Evolutionary conservation across 1,284 basidiomycete genomes (phyloP).

Genomic region (Entoloma clypeatum): DNA sequence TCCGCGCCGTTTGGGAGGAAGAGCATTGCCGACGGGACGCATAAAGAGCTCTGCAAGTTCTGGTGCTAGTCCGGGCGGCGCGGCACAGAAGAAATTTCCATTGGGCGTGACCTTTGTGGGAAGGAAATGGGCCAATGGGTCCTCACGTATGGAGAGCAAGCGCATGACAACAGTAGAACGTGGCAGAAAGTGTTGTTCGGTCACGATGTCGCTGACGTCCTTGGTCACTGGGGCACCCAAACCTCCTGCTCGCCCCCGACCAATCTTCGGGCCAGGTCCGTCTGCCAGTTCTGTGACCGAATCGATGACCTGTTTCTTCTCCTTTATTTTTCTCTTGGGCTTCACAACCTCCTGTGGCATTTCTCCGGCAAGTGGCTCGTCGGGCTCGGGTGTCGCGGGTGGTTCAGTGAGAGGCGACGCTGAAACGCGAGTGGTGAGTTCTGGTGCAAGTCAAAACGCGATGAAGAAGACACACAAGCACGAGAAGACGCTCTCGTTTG

Average conservation of each 20-base stretch:
- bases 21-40: slow-evolving; percentile 57
- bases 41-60: slow-evolving; percentile 82
- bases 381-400: slow-evolving; percentile 66
- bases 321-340: slow-evolving; percentile 52
- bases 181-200: slow-evolving; percentile 79
- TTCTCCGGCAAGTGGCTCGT: slow-evolving; percentile 22
- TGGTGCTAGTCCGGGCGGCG: slow-evolving; percentile 75
- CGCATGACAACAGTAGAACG: slow-evolving; percentile 79
- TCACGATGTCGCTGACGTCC: slow-evolving; percentile 74
- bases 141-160: slow-evolving; percentile 78
- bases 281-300: slow-evolving; percentile 80
- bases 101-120: slow-evolving; percentile 71
- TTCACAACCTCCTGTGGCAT: slow-evolving; percentile 32
- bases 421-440: slow-evolving; percentile 26
- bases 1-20: slow-evolving; percentile 51
- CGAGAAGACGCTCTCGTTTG: slow-evolving; percentile 60
- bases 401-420: slow-evolving; percentile 72
- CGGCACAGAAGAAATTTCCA: slow-evolving; percentile 76
- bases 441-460: neutral
- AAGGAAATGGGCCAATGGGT: slow-evolving; percentile 82
- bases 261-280: slow-evolving; percentile 53
- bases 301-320: slow-evolving; percentile 81
- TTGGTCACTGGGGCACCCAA: slow-evolving; percentile 54
- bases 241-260: slow-evolving; percentile 51
- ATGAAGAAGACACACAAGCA: slow-evolving; percentile 52